Evolutionary conservation across 139 green algal species (phyloP).

Genomic region (Tetratostichococcus sp.): DNA sequence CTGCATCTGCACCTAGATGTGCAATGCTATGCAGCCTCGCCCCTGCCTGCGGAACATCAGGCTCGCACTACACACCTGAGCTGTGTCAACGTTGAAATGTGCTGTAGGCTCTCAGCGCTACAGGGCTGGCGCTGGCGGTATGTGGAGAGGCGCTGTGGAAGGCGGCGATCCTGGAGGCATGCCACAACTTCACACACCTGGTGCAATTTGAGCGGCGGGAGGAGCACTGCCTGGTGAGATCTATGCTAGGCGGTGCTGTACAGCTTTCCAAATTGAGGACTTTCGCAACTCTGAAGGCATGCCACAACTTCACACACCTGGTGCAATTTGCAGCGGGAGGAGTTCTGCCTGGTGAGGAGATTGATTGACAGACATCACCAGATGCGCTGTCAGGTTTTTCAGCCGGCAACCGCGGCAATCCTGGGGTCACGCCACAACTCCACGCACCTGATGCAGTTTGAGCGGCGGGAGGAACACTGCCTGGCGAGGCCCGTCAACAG

Average conservation of each 20-base stretch:
- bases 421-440: constrained; percentile 59
- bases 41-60: no score
- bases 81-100: no score
- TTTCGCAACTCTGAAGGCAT: constrained; percentile 63
- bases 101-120: constrained; percentile 8
- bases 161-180: constrained; percentile 56
- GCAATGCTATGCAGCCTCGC: neutral
- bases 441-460: constrained; percentile 57
- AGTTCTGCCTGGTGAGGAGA: no score
- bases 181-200: constrained; percentile 66
- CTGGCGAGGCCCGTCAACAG: no score
- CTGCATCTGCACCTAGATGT: neutral
- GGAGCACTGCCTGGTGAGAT: no score
- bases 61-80: no score
- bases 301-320: constrained; percentile 66
- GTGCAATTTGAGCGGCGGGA: constrained; percentile 22
- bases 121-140: constrained; percentile 44
- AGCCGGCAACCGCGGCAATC: no score
- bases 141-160: constrained; percentile 62
- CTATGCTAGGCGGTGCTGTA: no score
- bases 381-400: no score
- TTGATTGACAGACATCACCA: no score
- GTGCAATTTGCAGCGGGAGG: constrained; percentile 21
- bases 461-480: neutral
- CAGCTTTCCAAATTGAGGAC: no score